Base-by-base conservation (phyloP, 805 yeast genomes). In the Kuraishia capsulata region DNA sequence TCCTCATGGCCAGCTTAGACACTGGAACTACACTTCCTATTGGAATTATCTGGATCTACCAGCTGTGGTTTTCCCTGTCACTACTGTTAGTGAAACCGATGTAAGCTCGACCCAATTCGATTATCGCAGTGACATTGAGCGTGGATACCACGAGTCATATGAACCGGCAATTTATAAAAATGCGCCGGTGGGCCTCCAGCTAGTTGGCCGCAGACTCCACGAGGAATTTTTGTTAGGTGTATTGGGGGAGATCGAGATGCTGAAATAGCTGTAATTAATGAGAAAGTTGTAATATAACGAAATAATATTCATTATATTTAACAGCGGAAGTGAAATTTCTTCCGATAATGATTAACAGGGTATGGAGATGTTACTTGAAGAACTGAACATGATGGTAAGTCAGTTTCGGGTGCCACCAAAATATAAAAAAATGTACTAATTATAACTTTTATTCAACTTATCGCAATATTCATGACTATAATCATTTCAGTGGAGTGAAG, bases 1-100 rank as follows among this genome's bases (percentile, higher is more conserved):
- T 30, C 64, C 66, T 37, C 78, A 79, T 4, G 75, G 70, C 37
- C 66, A 67, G 18, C 62, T 75, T 8, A 70, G 70, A 49, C 79
- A 78, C 56, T 81, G 87, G 85, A 79, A 85, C 1, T 82, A 81
- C 62, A 79, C 87, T 3, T 61, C 80, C 2, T 63, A 79, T 47
- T 81, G 78, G 76, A 81, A 81, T 56, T 51, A 78, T 39, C 55
- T 80, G 43, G 90, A 81, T 54, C 67, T 71, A 48, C 85, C 89
- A 16, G 69, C 72, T 28, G 71, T 75, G 38, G 64, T 68, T 0
- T 64, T 77, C 60, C 84, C 80, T 42, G 73, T 81, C 4, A 57
- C 74, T 42, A 60, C 56, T 46, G 76, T 64, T 46, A 81, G 53
- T 36, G 51, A 56, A 5, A 42, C 30, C n/a, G 14, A 51, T 16